Conservation (phyloP, 345 rosid species). For the Brassica carinata region DNA sequence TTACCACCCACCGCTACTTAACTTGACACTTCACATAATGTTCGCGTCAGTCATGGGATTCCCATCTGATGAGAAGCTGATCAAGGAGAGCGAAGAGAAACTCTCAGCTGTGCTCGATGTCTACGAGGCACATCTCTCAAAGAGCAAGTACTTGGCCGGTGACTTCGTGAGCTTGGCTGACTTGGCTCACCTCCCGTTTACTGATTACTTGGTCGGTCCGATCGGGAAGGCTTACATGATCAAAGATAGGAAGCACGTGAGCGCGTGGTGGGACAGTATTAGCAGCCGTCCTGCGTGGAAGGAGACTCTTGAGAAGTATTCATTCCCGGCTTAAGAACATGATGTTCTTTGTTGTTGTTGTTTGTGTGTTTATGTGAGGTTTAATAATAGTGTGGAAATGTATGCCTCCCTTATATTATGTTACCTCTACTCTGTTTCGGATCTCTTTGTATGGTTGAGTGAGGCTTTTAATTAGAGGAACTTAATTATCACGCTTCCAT, state of each 20-base stretch:
- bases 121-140: slow-evolving; percentile 62
- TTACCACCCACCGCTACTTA: slow-evolving; percentile 53
- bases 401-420: slow-evolving; percentile 2
- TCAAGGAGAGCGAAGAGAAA: slow-evolving; percentile 64
- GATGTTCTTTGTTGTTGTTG: not conserved
- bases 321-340: slow-evolving; percentile 23
- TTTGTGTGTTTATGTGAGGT: slow-evolving; percentile 21
- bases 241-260: slow-evolving; percentile 59
- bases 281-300: slow-evolving; percentile 69
- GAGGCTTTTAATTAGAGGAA: slow-evolving; percentile 9
- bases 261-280: slow-evolving; percentile 70
- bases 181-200: slow-evolving; percentile 62
- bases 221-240: slow-evolving; percentile 56
- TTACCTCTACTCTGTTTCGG: slow-evolving; percentile 6
- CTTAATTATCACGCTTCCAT: not conserved
- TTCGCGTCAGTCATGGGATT: slow-evolving; percentile 52
- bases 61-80: slow-evolving; percentile 47
- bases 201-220: slow-evolving; percentile 60
- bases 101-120: slow-evolving; percentile 56
- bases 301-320: slow-evolving; percentile 46
- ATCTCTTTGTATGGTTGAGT: not conserved
- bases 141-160: slow-evolving; percentile 68
- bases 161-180: slow-evolving; percentile 75
- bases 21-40: slow-evolving; percentile 46
- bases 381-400: slow-evolving; percentile 10